These are phyloP conservation scores for Ophiocordyceps unilateralis DNA, from an alignment of 2,329 filamentous ascomycete genomes.

Conservation along the genomic window DNA sequence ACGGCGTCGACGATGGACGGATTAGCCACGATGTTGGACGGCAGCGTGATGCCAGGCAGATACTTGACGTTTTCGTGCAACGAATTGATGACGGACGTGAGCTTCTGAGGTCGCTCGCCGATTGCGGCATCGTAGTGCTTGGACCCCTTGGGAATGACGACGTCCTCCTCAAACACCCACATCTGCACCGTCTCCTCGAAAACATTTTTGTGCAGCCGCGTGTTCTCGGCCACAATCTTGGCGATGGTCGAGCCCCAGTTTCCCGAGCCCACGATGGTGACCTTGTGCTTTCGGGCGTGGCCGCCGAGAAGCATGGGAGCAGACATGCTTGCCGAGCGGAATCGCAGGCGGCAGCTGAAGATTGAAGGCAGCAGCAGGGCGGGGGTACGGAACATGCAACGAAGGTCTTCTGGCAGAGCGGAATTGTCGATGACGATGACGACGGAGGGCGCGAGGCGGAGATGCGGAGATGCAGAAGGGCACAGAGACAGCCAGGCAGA, in stretches of 20 bases:
- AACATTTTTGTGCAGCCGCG: constrained; percentile 54
- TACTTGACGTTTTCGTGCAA: constrained; percentile 97
- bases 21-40: constrained; percentile 69
- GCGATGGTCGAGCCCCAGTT: constrained; percentile 98
- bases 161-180: constrained; percentile 97
- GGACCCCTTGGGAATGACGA: constrained; percentile 54
- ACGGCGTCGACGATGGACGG: constrained; percentile 67
- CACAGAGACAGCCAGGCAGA: not conserved
- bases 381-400: not conserved
- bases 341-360: not conserved
- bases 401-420: not conserved
- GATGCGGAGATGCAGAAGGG: not conserved
- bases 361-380: not conserved
- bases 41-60: constrained; percentile 72
- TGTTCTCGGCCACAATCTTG: constrained; percentile 93
- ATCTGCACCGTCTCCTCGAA: constrained; percentile 89
- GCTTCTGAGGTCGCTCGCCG: constrained; percentile 58
- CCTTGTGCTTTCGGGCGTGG: constrained; percentile 65
- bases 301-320: constrained; percentile 21
- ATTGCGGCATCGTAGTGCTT: constrained; percentile 51
- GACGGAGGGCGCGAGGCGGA: not conserved
- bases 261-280: constrained; percentile 85
- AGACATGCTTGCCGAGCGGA: constrained; percentile 15
- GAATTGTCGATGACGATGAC: not conserved
- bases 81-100: constrained; percentile 80